These are phyloP conservation scores for Monilinia vaccinii-corymbosi DNA, from an alignment of 2,329 filamentous ascomycete species.

Conservation along the genomic window DNA sequence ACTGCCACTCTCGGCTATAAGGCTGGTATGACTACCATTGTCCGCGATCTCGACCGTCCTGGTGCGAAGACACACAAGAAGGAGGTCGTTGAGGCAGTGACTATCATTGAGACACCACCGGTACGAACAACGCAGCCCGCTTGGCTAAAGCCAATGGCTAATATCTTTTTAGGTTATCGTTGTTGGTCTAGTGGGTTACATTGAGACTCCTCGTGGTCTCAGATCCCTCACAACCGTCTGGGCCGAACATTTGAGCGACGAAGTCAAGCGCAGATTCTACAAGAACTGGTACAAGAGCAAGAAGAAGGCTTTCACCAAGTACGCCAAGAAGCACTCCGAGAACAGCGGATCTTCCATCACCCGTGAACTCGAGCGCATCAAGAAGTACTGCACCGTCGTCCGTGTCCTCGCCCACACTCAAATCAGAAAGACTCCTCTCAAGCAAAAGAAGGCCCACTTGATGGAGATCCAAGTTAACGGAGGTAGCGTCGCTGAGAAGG, in stretches of 20 bases:
- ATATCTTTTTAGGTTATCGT: constrained; percentile 86
- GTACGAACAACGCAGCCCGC: constrained; percentile 83
- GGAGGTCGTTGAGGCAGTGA: constrained; percentile 84
- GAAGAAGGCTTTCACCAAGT: constrained; percentile 99
- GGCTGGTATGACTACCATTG: constrained; percentile 99
- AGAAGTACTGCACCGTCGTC: constrained; percentile 99
- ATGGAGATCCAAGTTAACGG: constrained; percentile 99
- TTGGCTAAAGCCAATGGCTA: constrained; percentile 66
- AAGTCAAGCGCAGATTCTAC: constrained; percentile 99
- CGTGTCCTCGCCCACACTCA: constrained; percentile 99
- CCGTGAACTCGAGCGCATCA: constrained; percentile 98
- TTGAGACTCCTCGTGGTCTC: constrained; percentile 98
- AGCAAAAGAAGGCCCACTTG: constrained; percentile 99
- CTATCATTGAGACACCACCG: constrained; percentile 86
- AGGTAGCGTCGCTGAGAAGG: constrained; percentile 92
- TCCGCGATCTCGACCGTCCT: constrained; percentile 90
- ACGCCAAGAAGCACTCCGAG: constrained; percentile 99
- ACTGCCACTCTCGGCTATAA: constrained; percentile 99
- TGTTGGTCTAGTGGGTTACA: constrained; percentile 99
- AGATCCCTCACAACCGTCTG: constrained; percentile 99
- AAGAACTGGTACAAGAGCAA: constrained; percentile 99
- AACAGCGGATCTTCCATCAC: constrained; percentile 81
- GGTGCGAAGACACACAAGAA: constrained; percentile 99
- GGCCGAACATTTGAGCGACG: constrained; percentile 98
- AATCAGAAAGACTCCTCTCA: constrained; percentile 97